Evolutionary conservation across 2,329 filamentous ascomycete genomes (phyloP).

Genomic region (Colletotrichum higginsianum): DNA sequence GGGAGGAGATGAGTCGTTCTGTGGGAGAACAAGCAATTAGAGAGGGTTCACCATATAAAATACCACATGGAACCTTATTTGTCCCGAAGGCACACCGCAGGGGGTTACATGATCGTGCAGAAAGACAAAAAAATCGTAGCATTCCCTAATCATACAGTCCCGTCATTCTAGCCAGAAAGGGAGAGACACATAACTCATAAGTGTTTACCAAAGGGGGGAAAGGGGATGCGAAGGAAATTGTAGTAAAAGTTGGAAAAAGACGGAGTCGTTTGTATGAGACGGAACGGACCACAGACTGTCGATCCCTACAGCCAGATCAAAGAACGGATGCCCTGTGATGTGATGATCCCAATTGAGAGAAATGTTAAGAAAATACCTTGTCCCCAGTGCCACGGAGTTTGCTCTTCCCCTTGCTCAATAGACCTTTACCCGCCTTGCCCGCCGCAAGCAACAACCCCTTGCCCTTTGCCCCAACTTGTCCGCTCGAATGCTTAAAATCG

Average conservation of each 20-base stretch:
- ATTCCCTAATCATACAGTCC: slow-evolving; percentile 60
- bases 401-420: slow-evolving; percentile 91
- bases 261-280: slow-evolving; percentile 30
- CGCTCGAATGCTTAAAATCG: slow-evolving; percentile 68
- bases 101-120: slow-evolving; percentile 46
- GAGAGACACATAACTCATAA: slow-evolving; percentile 35
- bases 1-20: slow-evolving; percentile 55
- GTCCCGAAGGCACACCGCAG: slow-evolving; percentile 39
- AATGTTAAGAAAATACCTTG: slow-evolving; percentile 86
- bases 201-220: slow-evolving; percentile 39
- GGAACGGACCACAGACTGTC: slow-evolving; percentile 21
- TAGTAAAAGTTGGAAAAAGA: slow-evolving; percentile 26
- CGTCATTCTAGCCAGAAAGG: slow-evolving; percentile 51
- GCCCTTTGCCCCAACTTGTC: slow-evolving; percentile 83
- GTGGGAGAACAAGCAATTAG: slow-evolving; percentile 49
- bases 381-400: slow-evolving; percentile 82
- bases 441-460: slow-evolving; percentile 92
- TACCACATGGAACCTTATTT: slow-evolving; percentile 36
- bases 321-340: slow-evolving; percentile 46
- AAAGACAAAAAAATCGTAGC: slow-evolving; percentile 55
- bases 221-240: slow-evolving; percentile 33
- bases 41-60: slow-evolving; percentile 40
- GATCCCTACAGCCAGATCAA: slow-evolving; percentile 39
- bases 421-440: slow-evolving; percentile 89
- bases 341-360: slow-evolving; percentile 47